phyloP scores from a whole-genome alignment of 169 alveolate genomes.

The Eimeria necatrix region DNA sequence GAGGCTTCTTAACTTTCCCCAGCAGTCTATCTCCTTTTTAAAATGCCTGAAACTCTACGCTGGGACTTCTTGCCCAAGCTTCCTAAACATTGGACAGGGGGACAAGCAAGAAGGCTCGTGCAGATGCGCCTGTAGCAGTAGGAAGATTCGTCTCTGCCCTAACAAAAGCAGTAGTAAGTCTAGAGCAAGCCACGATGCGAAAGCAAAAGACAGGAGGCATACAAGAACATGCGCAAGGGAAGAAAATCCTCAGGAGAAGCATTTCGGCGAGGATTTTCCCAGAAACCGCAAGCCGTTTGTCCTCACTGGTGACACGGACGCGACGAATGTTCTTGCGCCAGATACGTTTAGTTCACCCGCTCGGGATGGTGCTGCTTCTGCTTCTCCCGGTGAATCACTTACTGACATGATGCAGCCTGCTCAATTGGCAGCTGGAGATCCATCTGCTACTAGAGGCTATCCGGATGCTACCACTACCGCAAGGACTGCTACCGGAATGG shows the following conservation, averaged over 20 bases:
- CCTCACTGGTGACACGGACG: too few relatives aligned
- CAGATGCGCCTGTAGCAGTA: slow-evolving; percentile 3
- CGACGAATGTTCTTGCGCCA: too few relatives aligned
- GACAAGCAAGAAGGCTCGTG: not conserved
- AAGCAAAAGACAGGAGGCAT: not conserved
- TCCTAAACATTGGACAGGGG: not conserved
- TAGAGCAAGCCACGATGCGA: not conserved
- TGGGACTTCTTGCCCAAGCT: not conserved
- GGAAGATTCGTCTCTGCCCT: slow-evolving; percentile 15
- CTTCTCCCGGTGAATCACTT: not conserved
- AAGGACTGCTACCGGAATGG: too few relatives aligned
- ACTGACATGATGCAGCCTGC: not conserved
- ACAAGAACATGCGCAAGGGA: too few relatives aligned
- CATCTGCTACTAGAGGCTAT: not conserved
- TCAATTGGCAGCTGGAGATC: not conserved
- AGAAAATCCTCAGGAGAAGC: not conserved
- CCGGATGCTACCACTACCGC: not conserved
- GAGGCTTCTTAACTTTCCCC: slow-evolving; percentile 33
- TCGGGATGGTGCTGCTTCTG: not conserved
- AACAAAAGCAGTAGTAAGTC: not conserved
- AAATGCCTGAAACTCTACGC: slow-evolving; percentile 32
- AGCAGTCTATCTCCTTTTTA: not conserved
- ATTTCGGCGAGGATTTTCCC: not conserved
- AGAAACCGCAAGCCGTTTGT: not conserved
- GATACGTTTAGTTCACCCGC: not conserved